Base-by-base conservation (phyloP, 306 rosid genomes). In the Cucurbita maxima region DNA sequence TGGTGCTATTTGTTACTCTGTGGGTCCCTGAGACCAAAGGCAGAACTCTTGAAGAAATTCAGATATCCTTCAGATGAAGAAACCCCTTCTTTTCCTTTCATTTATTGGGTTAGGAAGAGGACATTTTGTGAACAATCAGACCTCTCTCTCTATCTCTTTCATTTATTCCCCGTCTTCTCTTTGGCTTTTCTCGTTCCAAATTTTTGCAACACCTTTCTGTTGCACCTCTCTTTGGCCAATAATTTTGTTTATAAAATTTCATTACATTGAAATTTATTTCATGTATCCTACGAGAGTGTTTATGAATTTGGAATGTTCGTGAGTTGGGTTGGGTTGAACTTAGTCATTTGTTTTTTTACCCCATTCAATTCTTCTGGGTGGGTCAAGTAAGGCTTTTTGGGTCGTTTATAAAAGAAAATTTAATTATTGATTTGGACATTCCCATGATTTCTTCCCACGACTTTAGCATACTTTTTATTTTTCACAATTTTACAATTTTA, bases 21-120 rank as follows among this genome's bases (percentile, higher is more conserved):
- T 91, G 87, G 87, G 99, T 94, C 37, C 99, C 97, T 25, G 99
- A 94, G 83, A 94, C 99, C 12, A 94, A 94, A 76, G 99, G 97
- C 10, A 89, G 84, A 86, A 76, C 92, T 48, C 88, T 94, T 38
- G 99, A 94, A 89, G 97, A 94, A 85, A 94, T 94, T 54, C 97
- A 94, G 66, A 75, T 5, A 73, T 88, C 87, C 79, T 94, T 94
- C 87, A 89, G 92, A 94, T 91, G 84, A 89, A 76, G 57, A 40
- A 40, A 6, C n/a, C 12, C 57, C 82, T 83, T 74, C 72, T 30
- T 67, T 15, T 52, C 78, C 61, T 62, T 73, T 48, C 30, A 50
- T 57, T 8, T 18, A 14, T 69, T 20, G 1, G 1, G 36, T 41
- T 43, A 47, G 72, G 22, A 68, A 68, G 73, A 68, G 41, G 9